Base-by-base conservation (phyloP, 805 yeast genomes). In the Lipomyces spencermartinsiae region DNA sequence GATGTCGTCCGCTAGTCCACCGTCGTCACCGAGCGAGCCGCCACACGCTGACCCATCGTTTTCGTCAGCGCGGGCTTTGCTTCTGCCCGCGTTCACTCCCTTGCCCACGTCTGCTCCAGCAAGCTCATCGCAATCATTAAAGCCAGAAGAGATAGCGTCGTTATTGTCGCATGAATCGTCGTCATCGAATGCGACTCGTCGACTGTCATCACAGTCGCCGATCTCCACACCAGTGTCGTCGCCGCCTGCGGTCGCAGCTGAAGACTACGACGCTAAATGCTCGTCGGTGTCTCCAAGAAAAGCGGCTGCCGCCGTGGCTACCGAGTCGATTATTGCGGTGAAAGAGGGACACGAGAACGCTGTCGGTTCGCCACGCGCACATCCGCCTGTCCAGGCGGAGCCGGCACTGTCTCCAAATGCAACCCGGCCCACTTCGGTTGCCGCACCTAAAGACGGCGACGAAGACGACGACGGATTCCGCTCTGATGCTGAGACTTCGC, bases 71-170 rank as follows among this genome's bases (percentile, higher is more conserved):
- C 34, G 56, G 56, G 5, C 56, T 10, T n/a, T 62, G 62, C 61
- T 63, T 22, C 51, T 63, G 14, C 66, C 66, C 9, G 57, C 66
- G 16, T 63, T 63, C 62, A n/a, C 62, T 9, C 66, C 68, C 22
- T n/a, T 53, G 56, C 19, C 56, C 22, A 16, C 49, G 16, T 19
- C 49, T 4, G 49, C 49, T n/a, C 8, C 49, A 7, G 22, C 49
- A 43, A 9, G n/a, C 16, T 43, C 49, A 43, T 19, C 49, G 22
- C 16, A 43, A n/a, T 43, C 22, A n/a, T 9, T 22, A 25, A 31
- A 16, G 33, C 34, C 56, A 16, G 34, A 25, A 53, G 56, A 53
- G 34, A 8, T 25, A 1, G 54, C 22, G n/a, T 25, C n/a, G 56
- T 12, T 6, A 25, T 10, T 33, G 34, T 25, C 56, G 34, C 34